A percentile compares a stretch with the other conserved stretches of the same genome.
Evolutionary conservation across 2,329 filamentous ascomycete species (phyloP).

Genomic region (Helotiales sp.): DNA sequence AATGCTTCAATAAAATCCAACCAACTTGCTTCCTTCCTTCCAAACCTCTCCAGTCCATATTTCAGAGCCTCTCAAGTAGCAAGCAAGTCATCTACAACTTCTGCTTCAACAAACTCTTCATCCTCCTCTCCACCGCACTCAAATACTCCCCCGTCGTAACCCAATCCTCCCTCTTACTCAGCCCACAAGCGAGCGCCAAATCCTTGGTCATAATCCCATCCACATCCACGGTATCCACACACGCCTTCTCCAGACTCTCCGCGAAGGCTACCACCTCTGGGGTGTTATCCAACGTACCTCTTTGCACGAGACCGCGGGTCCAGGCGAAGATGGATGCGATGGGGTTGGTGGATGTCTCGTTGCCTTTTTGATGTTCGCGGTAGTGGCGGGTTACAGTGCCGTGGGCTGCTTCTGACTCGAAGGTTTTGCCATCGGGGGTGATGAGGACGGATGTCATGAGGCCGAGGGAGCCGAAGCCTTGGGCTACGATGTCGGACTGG

Average conservation of each 20-base stretch:
- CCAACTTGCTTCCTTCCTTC: background rate
- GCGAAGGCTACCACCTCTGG: conserved; percentile 90
- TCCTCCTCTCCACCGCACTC: conserved; percentile 83
- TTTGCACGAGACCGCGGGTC: conserved; percentile 92
- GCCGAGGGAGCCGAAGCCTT: conserved; percentile 96
- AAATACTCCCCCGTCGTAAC: conserved; percentile 93
- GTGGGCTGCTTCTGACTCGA: conserved; percentile 96
- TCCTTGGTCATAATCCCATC: conserved; percentile 99
- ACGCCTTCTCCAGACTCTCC: conserved; percentile 87
- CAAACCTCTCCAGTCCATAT: background rate
- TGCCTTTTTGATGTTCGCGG: conserved; percentile 98
- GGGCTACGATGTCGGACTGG: conserved; percentile 96
- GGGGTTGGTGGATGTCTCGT: conserved; percentile 96
- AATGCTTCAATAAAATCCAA: background rate
- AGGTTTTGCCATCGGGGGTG: conserved; percentile 94
- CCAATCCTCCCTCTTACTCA: conserved; percentile 79
- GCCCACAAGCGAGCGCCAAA: conserved; percentile 89
- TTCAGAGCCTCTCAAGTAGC: background rate
- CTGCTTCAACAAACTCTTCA: conserved; percentile 78
- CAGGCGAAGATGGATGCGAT: conserved; percentile 99
- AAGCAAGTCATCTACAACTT: conserved; percentile 56
- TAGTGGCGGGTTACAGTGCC: conserved; percentile 98
- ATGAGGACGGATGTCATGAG: conserved; percentile 98
- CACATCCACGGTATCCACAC: conserved; percentile 88
- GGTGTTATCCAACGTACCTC: conserved; percentile 89